Conservation (phyloP, 495 filamentous ascomycete species). For the Aspergillus bridgeri region DNA sequence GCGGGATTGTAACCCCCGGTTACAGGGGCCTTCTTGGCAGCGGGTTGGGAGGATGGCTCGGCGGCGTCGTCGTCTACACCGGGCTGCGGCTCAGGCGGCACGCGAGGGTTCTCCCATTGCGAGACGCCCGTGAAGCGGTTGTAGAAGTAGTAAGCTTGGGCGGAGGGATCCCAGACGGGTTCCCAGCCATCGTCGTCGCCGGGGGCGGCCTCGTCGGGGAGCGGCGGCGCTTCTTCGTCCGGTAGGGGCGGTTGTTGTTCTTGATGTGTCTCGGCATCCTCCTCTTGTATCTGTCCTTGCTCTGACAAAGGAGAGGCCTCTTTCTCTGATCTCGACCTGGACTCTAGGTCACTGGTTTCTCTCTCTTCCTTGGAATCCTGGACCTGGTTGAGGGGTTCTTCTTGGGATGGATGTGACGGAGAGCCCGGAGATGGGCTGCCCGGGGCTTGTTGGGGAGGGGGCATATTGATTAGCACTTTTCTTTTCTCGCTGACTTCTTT, state of each 20-base stretch:
- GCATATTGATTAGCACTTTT: constrained; percentile 13
- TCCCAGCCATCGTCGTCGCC: constrained; percentile 84
- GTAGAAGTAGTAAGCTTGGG: constrained; percentile 81
- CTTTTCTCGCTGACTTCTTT: too few species aligned
- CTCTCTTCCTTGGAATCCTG: neutral
- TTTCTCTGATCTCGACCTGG: neutral
- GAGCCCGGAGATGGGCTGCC: constrained; percentile 5
- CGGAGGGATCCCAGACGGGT: constrained; percentile 71
- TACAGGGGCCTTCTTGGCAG: constrained; percentile 14
- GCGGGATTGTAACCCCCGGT: constrained; percentile 87
- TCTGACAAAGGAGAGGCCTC: neutral
- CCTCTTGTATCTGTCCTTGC: constrained; percentile 11
- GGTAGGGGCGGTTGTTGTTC: constrained; percentile 45
- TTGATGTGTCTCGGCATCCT: constrained; percentile 13
- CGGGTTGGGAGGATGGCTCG: constrained; percentile 2
- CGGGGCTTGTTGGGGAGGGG: constrained; percentile 6
- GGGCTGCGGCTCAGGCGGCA: constrained; percentile 45
- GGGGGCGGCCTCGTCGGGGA: constrained; percentile 53
- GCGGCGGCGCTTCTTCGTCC: constrained; percentile 47
- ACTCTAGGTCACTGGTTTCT: neutral
- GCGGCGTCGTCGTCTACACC: constrained; percentile 17
- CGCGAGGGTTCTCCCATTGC: constrained; percentile 88
- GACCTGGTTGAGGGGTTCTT: neutral
- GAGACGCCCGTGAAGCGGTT: constrained; percentile 73
- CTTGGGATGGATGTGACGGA: constrained; percentile 1